Conservation (phyloP, 352 stramenopile species). For the Pythium monospermum region DNA sequence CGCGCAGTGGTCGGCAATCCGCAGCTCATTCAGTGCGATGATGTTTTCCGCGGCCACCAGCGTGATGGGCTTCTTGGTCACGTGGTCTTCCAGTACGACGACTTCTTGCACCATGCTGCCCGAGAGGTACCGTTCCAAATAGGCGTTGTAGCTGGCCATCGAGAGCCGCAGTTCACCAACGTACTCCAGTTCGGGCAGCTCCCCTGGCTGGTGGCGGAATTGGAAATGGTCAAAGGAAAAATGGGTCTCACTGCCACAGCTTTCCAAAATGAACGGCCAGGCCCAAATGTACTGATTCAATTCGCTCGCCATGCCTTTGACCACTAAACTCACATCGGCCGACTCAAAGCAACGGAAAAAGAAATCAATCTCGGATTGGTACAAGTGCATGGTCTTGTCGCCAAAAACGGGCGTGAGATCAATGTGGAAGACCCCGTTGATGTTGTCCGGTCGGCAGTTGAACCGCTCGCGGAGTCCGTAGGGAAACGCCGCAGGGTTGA, state of each 20-base stretch:
- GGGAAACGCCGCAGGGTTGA: conserved; percentile 21
- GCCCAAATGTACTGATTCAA: conserved; percentile 81
- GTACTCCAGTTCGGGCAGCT: conserved; percentile 60
- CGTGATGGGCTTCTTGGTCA: conserved; percentile 62
- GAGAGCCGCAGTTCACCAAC: conserved; percentile 62
- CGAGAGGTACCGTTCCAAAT: conserved; percentile 72
- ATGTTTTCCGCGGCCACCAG: conserved; percentile 68
- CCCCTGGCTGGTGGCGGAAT: conserved; percentile 43
- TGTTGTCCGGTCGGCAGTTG: conserved; percentile 23
- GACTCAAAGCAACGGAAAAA: conserved; percentile 59
- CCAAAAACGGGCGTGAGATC: conserved; percentile 28
- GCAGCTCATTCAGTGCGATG: conserved; percentile 66
- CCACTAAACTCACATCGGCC: conserved; percentile 65
- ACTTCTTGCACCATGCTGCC: conserved; percentile 47
- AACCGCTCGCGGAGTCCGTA: conserved; percentile 20
- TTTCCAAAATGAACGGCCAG: conserved; percentile 78
- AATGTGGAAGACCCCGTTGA: conserved; percentile 29
- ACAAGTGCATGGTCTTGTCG: conserved; percentile 21
- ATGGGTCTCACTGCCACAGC: conserved; percentile 57
- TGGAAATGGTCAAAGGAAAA: conserved; percentile 81
- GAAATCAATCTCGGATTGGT: conserved; percentile 33
- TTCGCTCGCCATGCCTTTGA: conserved; percentile 77
- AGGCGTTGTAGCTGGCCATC: conserved; percentile 70
- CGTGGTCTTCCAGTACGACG: conserved; percentile 60
- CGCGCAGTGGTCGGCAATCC: conserved; percentile 60